Percentiles rank a stretch among this genome's conserved stretches.
Conservation (phyloP, 192 early-diverging fungal genomes). For the Chytriomyces sp. region DNA sequence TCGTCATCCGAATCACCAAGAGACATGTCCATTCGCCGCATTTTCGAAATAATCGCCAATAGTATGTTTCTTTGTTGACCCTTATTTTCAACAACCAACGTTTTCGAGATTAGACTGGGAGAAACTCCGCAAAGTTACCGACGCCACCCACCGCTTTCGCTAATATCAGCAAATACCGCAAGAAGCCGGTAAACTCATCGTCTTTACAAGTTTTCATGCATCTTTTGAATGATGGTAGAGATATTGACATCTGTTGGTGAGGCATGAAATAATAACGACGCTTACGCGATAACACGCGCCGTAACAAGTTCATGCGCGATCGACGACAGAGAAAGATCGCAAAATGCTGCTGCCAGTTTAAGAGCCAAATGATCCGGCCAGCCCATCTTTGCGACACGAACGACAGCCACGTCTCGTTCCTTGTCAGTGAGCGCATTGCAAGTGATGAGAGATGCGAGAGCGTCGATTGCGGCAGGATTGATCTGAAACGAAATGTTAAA, state of each 20-base stretch:
- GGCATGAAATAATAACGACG: background rate
- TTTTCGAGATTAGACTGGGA: background rate
- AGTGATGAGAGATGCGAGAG: too few species aligned
- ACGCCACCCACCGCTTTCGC: slow-evolving; percentile 10
- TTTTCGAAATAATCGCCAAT: background rate
- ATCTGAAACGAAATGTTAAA: too few species aligned
- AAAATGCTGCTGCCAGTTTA: slow-evolving; percentile 1
- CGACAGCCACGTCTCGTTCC: too few species aligned
- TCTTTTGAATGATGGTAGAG: background rate
- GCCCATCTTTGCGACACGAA: background rate
- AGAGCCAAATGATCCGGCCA: background rate
- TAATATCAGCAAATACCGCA: slow-evolving; percentile 16
- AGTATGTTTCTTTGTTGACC: background rate
- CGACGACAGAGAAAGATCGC: slow-evolving; percentile 3
- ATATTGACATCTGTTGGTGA: too few species aligned
- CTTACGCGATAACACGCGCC: background rate
- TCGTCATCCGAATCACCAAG: slow-evolving; percentile 15
- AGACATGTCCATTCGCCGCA: background rate
- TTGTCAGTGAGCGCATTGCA: too few species aligned
- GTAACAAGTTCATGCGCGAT: background rate
- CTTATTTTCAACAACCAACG: background rate
- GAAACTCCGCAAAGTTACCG: background rate
- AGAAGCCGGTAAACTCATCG: background rate
- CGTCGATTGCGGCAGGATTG: too few species aligned
- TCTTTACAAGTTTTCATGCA: slow-evolving; percentile 3